These are phyloP conservation scores for Chaetomium sp. DNA, from an alignment of 2,329 filamentous ascomycete genomes.

Conservation along the genomic window DNA sequence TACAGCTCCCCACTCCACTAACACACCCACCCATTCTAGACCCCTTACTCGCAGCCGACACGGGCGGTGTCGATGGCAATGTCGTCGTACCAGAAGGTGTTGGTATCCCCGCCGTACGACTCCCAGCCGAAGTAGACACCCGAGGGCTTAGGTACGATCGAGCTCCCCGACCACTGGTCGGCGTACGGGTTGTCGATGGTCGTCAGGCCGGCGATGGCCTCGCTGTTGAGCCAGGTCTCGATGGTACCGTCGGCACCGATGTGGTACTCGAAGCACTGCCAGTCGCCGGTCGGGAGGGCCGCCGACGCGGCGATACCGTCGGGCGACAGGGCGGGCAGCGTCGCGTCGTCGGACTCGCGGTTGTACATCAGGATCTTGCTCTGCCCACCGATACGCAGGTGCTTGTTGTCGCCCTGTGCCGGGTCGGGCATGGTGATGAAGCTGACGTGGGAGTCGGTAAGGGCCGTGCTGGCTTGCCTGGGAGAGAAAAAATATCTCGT, in stretches of 20 bases:
- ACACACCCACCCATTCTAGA: neutral
- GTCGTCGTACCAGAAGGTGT: slow-evolving; percentile 60
- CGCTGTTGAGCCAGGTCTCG: slow-evolving; percentile 54
- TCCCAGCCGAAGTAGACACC: slow-evolving; percentile 58
- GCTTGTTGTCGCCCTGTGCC: slow-evolving; percentile 48
- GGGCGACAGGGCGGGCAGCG: slow-evolving; percentile 55
- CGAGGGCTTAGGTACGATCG: slow-evolving; percentile 44
- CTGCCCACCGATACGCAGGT: slow-evolving; percentile 57
- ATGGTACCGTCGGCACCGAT: slow-evolving; percentile 50
- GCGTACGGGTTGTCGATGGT: slow-evolving; percentile 44
- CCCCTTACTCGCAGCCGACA: slow-evolving; percentile 37
- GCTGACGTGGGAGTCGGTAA: slow-evolving; percentile 53
- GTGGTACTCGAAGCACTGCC: slow-evolving; percentile 58
- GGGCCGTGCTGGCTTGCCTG: slow-evolving; percentile 49
- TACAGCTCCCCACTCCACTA: neutral
- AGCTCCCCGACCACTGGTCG: slow-evolving; percentile 46
- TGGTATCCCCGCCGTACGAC: slow-evolving; percentile 52
- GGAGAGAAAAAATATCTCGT: neutral
- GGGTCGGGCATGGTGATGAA: slow-evolving; percentile 60
- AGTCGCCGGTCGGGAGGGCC: slow-evolving; percentile 43
- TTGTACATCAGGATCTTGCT: slow-evolving; percentile 59
- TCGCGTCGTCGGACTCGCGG: slow-evolving; percentile 56
- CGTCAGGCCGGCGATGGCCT: slow-evolving; percentile 46
- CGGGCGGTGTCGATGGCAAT: slow-evolving; percentile 42
- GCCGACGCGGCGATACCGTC: slow-evolving; percentile 50